Conservation (phyloP, 1,139 yeast species). For the Wickerhamomyces sp. region DNA sequence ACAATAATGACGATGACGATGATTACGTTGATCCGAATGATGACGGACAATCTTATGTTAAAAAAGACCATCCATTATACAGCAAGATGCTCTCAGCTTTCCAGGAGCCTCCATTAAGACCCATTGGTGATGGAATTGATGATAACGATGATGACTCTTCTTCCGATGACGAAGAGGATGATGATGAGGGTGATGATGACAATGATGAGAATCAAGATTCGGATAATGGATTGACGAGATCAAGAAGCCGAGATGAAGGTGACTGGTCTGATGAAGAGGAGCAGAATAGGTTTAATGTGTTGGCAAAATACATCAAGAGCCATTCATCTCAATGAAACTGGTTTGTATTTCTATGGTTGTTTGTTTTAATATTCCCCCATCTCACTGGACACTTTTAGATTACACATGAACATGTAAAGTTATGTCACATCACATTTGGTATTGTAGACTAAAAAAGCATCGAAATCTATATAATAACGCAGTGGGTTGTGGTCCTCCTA, state of each 20-base stretch:
- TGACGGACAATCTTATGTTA: constrained; percentile 71
- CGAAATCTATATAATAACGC: too few species aligned
- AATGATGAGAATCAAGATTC: constrained; percentile 19
- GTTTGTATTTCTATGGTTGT: too few species aligned
- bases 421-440: too few species aligned
- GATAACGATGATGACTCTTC: constrained; percentile 16
- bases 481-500: too few species aligned
- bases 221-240: constrained; percentile 32
- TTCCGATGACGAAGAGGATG: constrained; percentile 12
- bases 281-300: constrained; percentile 30
- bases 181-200: constrained; percentile 18
- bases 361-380: too few species aligned
- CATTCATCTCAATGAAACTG: constrained; percentile 4
- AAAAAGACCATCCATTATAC: constrained; percentile 54
- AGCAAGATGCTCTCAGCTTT: constrained; percentile 24
- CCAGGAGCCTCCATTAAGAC: too few species aligned
- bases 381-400: too few species aligned
- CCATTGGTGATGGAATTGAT: constrained; percentile 18
- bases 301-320: constrained; percentile 27
- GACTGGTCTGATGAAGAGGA: constrained; percentile 36
- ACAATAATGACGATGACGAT: constrained; percentile 48
- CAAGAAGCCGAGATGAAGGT: constrained; percentile 35
- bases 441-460: too few species aligned
- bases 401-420: too few species aligned
- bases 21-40: constrained; percentile 79